Evolutionary conservation across 106 monocot genomes (phyloP).

Genomic region (Vanilla planifolia): DNA sequence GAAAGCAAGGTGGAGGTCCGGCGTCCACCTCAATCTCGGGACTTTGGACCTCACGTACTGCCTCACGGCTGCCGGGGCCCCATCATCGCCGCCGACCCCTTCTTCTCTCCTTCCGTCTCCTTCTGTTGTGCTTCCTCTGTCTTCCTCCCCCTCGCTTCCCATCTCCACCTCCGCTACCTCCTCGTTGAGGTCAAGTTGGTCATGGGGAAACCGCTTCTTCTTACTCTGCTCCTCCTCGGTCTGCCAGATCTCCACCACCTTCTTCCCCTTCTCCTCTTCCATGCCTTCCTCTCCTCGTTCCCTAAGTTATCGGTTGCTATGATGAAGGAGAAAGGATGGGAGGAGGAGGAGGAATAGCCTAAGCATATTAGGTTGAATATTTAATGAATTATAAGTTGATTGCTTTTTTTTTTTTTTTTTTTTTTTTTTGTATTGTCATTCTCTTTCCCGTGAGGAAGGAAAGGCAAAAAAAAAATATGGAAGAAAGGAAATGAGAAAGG

Average conservation of each 20-base stretch:
- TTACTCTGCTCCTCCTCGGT: constrained; percentile 11
- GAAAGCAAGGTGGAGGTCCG: constrained; percentile 62
- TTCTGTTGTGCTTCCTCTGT: constrained; percentile 39
- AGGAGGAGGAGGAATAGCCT: background rate
- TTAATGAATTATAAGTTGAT: too few relatives aligned
- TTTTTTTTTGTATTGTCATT: too few relatives aligned
- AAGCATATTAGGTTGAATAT: constrained; percentile 8
- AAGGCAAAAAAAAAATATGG: too few relatives aligned
- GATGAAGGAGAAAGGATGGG: constrained; percentile 1
- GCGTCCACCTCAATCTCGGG: constrained; percentile 67
- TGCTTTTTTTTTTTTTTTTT: too few relatives aligned
- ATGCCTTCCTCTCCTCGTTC: constrained; percentile 21
- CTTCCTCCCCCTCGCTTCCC: constrained; percentile 27
- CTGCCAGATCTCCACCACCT: constrained; percentile 38
- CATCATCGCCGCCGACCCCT: constrained; percentile 12
- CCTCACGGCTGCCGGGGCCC: constrained; percentile 27
- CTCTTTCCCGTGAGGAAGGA: too few relatives aligned
- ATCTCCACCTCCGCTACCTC: constrained; percentile 10
- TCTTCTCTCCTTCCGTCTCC: constrained; percentile 13
- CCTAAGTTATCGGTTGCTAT: background rate
- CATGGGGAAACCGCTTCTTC: constrained; percentile 3
- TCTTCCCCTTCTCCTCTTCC: constrained; percentile 39
- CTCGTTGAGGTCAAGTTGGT: constrained; percentile 49
- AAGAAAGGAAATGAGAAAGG: too few relatives aligned
- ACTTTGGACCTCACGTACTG: constrained; percentile 68